Evolutionary conservation across 192 early-diverging fungal species (phyloP).

Genomic region (Umbelopsis sp.): DNA sequence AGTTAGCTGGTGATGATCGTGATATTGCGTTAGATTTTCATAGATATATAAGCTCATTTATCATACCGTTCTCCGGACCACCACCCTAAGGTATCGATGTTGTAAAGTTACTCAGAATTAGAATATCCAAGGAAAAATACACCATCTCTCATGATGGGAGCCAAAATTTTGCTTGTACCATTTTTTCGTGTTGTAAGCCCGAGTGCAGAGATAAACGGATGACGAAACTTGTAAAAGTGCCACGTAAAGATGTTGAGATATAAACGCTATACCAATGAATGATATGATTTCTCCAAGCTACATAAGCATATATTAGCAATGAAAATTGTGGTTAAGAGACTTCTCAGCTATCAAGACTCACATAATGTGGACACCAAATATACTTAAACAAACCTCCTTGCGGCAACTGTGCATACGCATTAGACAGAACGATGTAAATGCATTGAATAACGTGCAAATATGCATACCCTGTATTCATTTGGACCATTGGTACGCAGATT

Average conservation of each 20-base stretch:
- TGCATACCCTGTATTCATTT: constrained; percentile 29
- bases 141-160: neutral
- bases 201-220: constrained; percentile 9
- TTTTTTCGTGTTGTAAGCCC: constrained; percentile 25
- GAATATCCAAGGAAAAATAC: constrained; percentile 24
- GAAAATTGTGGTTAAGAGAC: neutral
- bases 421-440: neutral
- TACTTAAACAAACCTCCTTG: constrained; percentile 28
- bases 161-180: constrained; percentile 27
- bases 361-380: constrained; percentile 42
- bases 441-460: neutral
- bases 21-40: too few species aligned
- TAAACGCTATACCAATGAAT: constrained; percentile 17
- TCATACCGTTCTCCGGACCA: too few species aligned
- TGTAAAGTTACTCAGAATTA: neutral
- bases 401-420: constrained; percentile 24
- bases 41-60: too few species aligned
- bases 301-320: neutral
- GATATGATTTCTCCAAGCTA: constrained; percentile 36
- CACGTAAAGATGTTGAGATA: constrained; percentile 15
- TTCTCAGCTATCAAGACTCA: neutral
- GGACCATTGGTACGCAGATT: constrained; percentile 14
- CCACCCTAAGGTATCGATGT: too few species aligned
- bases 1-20: too few species aligned
- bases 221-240: constrained; percentile 7